Evolutionary conservation across 1,284 basidiomycete genomes (phyloP).

Genomic region (Apiotrichum gamsii): DNA sequence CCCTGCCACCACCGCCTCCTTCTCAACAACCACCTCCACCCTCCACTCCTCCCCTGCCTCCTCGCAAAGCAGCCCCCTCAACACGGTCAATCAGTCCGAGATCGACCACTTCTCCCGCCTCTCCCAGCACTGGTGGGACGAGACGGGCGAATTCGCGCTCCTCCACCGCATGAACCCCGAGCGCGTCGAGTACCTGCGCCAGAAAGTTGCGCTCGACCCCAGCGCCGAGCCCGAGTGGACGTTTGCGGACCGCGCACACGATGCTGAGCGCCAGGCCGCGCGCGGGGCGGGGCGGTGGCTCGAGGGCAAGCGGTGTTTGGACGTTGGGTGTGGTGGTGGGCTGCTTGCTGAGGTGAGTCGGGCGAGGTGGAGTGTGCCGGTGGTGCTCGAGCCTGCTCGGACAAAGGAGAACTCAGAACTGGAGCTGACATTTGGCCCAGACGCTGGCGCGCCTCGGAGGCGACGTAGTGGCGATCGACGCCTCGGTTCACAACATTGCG

Average conservation of each 20-base stretch:
- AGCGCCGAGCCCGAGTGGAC: slow-evolving; percentile 52
- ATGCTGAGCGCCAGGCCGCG: slow-evolving; percentile 31
- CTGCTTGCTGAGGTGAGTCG: slow-evolving; percentile 75
- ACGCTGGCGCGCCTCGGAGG: slow-evolving; percentile 83
- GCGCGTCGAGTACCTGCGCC: slow-evolving; percentile 74
- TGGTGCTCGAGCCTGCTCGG: no score
- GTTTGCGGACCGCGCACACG: slow-evolving; percentile 42
- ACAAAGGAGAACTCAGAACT: no score
- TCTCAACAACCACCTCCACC: no score
- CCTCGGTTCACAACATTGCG: slow-evolving; percentile 75
- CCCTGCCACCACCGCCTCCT: no score
- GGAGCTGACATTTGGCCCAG: slow-evolving; percentile 47
- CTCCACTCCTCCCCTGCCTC: no score
- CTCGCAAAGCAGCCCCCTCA: slow-evolving; percentile 18
- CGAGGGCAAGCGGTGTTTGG: slow-evolving; percentile 62
- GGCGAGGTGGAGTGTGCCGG: no score
- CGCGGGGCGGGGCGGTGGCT: slow-evolving; percentile 48
- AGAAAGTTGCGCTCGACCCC: slow-evolving; percentile 62
- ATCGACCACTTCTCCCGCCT: slow-evolving; percentile 89
- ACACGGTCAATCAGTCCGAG: slow-evolving; percentile 67
- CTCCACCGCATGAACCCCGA: slow-evolving; percentile 95
- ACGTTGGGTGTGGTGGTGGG: slow-evolving; percentile 94
- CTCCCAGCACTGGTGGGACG: slow-evolving; percentile 95
- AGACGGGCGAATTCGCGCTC: slow-evolving; percentile 80
- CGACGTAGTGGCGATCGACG: slow-evolving; percentile 80